Evolutionary conservation across 2,329 filamentous ascomycete species (phyloP), one percentile per base, ranked within the genome.

Genomic region (Colletotrichum euphorbiae): DNA sequence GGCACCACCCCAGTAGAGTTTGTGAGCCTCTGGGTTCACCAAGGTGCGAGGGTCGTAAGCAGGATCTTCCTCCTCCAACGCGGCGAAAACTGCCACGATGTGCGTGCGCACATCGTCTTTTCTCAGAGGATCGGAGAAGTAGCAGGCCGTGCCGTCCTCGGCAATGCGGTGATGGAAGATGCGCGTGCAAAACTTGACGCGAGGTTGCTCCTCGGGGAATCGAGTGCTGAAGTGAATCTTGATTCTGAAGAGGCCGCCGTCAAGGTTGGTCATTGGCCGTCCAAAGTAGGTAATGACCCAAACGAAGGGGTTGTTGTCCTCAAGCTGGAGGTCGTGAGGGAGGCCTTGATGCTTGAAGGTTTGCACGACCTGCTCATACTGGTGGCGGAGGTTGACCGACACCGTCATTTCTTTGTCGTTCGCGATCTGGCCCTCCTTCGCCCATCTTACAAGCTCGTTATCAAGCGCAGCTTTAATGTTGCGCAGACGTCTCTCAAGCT

Each of bases 221-320:
- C 89, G 87, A 6, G 93, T 90, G 73, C 93, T 97, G 74, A 98
- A 90, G 74, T 84, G 85, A 62, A 98, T 84, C 73, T 86, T 91
- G 77, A 98, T 91, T 69, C 88, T 89, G 81, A 98, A 95, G 69
- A 98, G 87, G 2, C 95, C 94, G 15, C 94, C 95, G 73, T 98
- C 95, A 2, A 98, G 87, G 72, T 97, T 94, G 6, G 94, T 97
- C 91, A 96, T 97, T 0, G 94, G 93, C 62, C 91, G 88, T 28
- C 96, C 96, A 76, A 98, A 97, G 77, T 97, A 94, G 1, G 93
- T 96, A 68, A 98, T 78, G 19, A 86, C 79, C 96, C 96, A 98
- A 19, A 95, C 85, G 75, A 98, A 98, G 0, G 95, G 94, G 74
- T 98, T 98, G 43, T 85, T 87, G 71, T 96, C 85, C 33, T 92